Conservation (phyloP, 805 yeast genomes). For the Yarrowia deformans region DNA sequence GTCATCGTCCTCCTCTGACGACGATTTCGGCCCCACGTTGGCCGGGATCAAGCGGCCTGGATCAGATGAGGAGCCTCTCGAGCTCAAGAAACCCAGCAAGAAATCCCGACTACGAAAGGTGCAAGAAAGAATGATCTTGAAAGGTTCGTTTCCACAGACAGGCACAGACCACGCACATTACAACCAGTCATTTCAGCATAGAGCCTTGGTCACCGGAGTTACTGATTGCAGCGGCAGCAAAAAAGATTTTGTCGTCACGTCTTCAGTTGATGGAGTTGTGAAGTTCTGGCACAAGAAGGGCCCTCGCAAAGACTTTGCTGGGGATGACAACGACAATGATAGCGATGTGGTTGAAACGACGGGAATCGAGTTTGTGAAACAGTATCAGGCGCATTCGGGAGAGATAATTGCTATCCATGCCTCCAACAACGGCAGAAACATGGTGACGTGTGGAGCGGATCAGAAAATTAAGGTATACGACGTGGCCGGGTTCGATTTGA, state of each 20-base stretch:
- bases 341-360: conserved; percentile 18
- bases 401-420: not conserved
- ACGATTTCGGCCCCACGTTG: conserved; percentile 40
- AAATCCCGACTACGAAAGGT: conserved; percentile 28
- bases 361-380: conserved; percentile 50
- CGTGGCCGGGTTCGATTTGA: conserved; percentile 51
- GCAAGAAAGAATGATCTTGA: conserved; percentile 13
- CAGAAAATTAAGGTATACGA: conserved; percentile 51
- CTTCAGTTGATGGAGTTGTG: conserved; percentile 50
- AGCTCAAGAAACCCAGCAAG: conserved; percentile 19
- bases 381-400: conserved; percentile 45
- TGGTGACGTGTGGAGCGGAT: conserved; percentile 46
- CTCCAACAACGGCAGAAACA: conserved; percentile 44
- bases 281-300: conserved; percentile 50
- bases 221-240: conserved; percentile 27
- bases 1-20: conserved; percentile 29
- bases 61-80: conserved; percentile 28
- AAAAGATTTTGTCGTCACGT: conserved; percentile 47
- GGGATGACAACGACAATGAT: conserved; percentile 40
- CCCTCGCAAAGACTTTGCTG: conserved; percentile 4
- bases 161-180: conserved; percentile 26
- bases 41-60: conserved; percentile 25
- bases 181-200: conserved; percentile 35
- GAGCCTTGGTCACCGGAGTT: conserved; percentile 13
- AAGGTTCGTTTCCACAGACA: conserved; percentile 27